phyloP scores from a whole-genome alignment of 1,284 basidiomycete genomes.

The Lignosus rhinocerotis region DNA sequence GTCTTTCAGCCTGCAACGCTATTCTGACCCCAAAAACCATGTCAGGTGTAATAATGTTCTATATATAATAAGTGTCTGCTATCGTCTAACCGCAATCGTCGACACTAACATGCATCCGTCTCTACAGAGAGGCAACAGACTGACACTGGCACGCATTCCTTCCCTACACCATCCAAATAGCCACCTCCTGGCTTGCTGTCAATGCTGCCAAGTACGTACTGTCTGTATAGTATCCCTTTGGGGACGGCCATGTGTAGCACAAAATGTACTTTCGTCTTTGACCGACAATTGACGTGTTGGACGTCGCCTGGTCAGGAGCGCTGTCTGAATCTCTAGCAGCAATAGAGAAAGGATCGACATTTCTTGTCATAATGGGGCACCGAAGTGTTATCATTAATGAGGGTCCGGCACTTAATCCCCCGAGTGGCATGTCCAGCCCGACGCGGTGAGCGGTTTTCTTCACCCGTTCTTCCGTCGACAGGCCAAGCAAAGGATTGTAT shows the following conservation, averaged over 20 bases:
- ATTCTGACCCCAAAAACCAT: not conserved
- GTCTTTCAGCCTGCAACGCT: not conserved
- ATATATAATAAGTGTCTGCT: slow-evolving; percentile 78
- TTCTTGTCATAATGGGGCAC: not conserved
- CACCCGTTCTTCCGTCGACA: slow-evolving; percentile 78
- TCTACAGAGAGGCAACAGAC: slow-evolving; percentile 71
- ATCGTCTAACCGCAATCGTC: slow-evolving; percentile 8
- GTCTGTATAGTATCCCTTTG: slow-evolving; percentile 4
- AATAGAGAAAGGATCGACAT: not conserved
- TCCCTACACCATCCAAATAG: not conserved
- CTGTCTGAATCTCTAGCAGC: not conserved
- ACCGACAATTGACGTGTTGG: not conserved
- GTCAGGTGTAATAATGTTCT: slow-evolving; percentile 86
- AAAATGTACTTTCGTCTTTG: slow-evolving; percentile 8
- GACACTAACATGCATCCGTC: slow-evolving; percentile 24
- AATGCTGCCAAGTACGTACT: not conserved
- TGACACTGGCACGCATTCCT: slow-evolving; percentile 17
- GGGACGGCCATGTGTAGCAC: not conserved
- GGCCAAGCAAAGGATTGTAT: slow-evolving; percentile 84
- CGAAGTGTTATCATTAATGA: not conserved
- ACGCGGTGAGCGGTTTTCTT: slow-evolving; percentile 85
- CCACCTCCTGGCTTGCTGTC: not conserved
- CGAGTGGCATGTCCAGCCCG: slow-evolving; percentile 72
- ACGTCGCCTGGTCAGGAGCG: not conserved
- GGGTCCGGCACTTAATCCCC: slow-evolving; percentile 11